Percentiles rank a stretch among this genome's conserved stretches.
Conservation (phyloP, 2,329 filamentous ascomycete genomes). For the Ophiostoma piceae region DNA sequence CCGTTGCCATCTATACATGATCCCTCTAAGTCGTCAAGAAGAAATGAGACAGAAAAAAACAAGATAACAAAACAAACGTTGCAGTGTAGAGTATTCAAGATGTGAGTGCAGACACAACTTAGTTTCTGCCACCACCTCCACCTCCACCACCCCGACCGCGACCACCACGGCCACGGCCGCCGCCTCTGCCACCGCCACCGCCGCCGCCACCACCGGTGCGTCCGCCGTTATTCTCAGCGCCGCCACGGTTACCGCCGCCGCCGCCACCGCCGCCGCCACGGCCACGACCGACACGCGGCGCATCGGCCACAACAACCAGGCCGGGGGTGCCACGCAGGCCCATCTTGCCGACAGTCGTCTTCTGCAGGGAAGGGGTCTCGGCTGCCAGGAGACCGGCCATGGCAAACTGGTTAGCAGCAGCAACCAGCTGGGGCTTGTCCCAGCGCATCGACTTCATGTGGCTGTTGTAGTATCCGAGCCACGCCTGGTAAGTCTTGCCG, state of each 20-base stretch:
- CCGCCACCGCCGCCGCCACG: conserved; percentile 23
- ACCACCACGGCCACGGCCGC: conserved; percentile 1
- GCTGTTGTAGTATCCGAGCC: conserved; percentile 53
- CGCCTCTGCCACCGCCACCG: neutral
- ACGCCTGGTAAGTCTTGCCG: conserved; percentile 50
- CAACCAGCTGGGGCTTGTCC: conserved; percentile 44
- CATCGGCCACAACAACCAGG: conserved; percentile 43
- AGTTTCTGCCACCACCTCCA: conserved; percentile 5
- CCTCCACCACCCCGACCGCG: conserved; percentile 8
- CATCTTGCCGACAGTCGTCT: conserved; percentile 52
- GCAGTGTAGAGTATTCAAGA: neutral
- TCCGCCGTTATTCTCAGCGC: neutral
- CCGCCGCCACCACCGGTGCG: neutral
- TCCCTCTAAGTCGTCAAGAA: neutral
- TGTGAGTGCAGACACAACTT: neutral
- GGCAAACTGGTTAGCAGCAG: conserved; percentile 48
- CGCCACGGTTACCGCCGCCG: conserved; percentile 27
- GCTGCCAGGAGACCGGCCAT: conserved; percentile 43
- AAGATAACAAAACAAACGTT: neutral
- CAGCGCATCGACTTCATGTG: conserved; percentile 43
- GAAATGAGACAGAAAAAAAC: neutral
- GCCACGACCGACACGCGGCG: conserved; percentile 31
- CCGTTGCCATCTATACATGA: conserved; percentile 2
- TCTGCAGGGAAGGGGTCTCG: conserved; percentile 45
- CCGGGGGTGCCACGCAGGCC: conserved; percentile 49